Conservation (phyloP, 148 eudicot genomes). For the Vaccinium darrowii region DNA sequence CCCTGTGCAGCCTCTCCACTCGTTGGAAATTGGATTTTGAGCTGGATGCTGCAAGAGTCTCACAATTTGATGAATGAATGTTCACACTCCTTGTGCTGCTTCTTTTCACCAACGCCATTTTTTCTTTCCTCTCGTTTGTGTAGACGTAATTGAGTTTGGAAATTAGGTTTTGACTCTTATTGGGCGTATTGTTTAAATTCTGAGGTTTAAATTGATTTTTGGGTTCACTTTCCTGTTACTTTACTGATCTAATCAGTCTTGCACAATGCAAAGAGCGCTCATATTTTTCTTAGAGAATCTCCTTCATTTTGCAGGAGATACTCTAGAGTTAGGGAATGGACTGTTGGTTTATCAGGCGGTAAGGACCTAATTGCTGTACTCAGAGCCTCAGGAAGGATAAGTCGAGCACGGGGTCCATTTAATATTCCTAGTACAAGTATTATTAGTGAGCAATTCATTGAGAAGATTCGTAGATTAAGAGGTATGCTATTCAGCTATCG, state of each 20-base stretch:
- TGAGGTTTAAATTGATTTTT: background rate
- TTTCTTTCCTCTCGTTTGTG: background rate
- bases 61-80: background rate
- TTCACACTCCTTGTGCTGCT: background rate
- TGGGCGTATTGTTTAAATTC: background rate
- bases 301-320: constrained; percentile 47
- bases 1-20: background rate
- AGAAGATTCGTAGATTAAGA: constrained; percentile 70
- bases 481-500: constrained; percentile 37
- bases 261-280: background rate
- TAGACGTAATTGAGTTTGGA: background rate
- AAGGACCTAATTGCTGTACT: constrained; percentile 74
- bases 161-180: background rate
- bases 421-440: constrained; percentile 61
- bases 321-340: constrained; percentile 71
- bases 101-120: background rate
- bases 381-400: constrained; percentile 89
- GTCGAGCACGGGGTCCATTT: constrained; percentile 58
- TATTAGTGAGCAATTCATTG: constrained; percentile 68
- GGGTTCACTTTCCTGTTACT: background rate
- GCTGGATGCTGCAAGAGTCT: background rate
- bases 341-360: constrained; percentile 79
- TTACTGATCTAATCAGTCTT: no score
- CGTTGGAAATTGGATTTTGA: background rate
- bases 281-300: background rate